phyloP scores from a whole-genome alignment of 2,329 filamentous ascomycete genomes.

The Macroventuria anomochaeta region DNA sequence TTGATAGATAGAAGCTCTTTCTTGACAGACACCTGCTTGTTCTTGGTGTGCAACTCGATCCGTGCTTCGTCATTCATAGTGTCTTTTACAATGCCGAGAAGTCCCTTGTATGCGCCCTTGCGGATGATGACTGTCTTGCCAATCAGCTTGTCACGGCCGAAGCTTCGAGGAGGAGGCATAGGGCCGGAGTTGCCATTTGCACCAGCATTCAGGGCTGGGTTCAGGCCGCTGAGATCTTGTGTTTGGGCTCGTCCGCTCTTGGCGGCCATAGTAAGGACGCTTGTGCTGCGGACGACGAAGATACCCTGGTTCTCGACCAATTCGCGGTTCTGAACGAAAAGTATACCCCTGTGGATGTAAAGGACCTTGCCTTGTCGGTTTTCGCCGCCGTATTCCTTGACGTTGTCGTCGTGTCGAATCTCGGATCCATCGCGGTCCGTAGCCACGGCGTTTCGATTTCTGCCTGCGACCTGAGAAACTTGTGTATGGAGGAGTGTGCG shows the following conservation, averaged over 20 bases:
- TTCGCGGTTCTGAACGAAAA: constrained; percentile 86
- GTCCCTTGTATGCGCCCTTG: constrained; percentile 87
- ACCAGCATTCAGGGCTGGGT: constrained; percentile 75
- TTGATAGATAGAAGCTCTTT: constrained; percentile 85
- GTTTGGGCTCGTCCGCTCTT: constrained; percentile 82
- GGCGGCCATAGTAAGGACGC: constrained; percentile 89
- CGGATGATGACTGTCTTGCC: constrained; percentile 91
- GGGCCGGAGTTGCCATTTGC: constrained; percentile 58
- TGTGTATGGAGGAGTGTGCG: constrained; percentile 87
- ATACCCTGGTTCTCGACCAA: constrained; percentile 87
- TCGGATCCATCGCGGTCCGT: constrained; percentile 93
- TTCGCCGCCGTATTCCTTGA: constrained; percentile 88
- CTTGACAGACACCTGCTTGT: constrained; percentile 84
- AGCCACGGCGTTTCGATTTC: constrained; percentile 82
- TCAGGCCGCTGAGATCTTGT: constrained; percentile 85
- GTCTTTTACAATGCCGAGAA: constrained; percentile 94
- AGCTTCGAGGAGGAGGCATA: constrained; percentile 72
- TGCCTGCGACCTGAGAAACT: constrained; percentile 86
- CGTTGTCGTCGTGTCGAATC: constrained; percentile 87
- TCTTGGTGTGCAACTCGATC: constrained; percentile 93
- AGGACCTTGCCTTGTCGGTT: constrained; percentile 86
- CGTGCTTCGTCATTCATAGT: constrained; percentile 84
- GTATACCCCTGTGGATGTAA: constrained; percentile 90
- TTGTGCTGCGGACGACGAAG: constrained; percentile 84
- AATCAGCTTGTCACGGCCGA: constrained; percentile 81